Conservation (phyloP, 371 early-diverging fungal genomes). For the Mucor irregularis region DNA sequence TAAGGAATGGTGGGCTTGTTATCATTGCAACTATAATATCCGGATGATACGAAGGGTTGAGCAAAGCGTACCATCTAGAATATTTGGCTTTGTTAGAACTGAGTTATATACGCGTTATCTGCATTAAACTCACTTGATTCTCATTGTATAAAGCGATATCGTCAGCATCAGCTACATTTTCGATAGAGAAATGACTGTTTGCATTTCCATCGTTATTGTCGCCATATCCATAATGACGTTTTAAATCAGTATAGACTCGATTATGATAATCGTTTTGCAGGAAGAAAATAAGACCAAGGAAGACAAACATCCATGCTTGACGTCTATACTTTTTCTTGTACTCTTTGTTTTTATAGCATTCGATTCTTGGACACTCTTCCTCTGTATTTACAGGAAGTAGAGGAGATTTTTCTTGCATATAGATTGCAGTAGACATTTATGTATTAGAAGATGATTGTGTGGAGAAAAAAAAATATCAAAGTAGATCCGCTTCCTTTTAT, state of each 20-base stretch:
- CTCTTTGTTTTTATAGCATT: neutral
- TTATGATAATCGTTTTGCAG: neutral
- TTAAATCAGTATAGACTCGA: too few species aligned
- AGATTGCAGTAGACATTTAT: neutral
- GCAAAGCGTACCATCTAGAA: too few species aligned
- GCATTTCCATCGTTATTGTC: neutral
- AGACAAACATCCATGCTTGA: neutral
- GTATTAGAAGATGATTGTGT: too few species aligned
- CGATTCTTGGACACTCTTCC: neutral
- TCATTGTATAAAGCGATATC: neutral
- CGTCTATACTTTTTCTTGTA: neutral
- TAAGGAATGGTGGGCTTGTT: constrained; percentile 8
- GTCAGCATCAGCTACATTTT: neutral
- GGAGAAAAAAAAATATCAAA: neutral
- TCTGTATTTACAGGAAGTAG: constrained; percentile 1
- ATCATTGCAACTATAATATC: neutral
- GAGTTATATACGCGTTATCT: too few species aligned
- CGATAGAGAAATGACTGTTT: neutral
- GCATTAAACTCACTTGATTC: neutral
- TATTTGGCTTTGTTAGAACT: too few species aligned
- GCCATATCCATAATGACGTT: too few species aligned
- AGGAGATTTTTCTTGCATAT: neutral
- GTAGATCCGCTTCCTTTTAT: neutral
- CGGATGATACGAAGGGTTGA: too few species aligned
- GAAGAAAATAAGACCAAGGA: neutral